Percentiles rank a stretch among this genome's conserved stretches.
These are phyloP conservation scores for Epichloe sibirici DNA, from an alignment of 2,329 filamentous ascomycete species.

Conservation along the genomic window DNA sequence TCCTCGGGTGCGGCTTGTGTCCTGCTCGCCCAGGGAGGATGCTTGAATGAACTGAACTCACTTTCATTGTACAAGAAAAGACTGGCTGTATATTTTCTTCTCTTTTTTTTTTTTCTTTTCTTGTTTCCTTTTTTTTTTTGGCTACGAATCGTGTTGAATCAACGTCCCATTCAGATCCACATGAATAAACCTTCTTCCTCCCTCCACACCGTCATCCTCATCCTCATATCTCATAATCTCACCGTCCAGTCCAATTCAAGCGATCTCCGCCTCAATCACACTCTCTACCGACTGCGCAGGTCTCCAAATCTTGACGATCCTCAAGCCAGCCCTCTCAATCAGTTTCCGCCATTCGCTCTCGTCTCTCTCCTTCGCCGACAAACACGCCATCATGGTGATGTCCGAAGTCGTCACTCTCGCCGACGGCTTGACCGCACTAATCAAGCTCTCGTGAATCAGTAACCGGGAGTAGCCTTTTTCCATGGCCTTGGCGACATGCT, in stretches of 20 bases:
- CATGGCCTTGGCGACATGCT: constrained; percentile 12
- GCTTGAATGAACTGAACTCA: too few relatives aligned
- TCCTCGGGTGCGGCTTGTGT: background rate
- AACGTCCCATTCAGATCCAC: too few relatives aligned
- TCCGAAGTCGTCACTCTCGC: constrained; percentile 21
- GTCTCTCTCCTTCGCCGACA: constrained; percentile 19
- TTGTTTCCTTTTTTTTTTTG: too few relatives aligned
- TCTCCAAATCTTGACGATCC: constrained; percentile 20
- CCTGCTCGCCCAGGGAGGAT: background rate
- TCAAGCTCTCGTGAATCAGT: constrained; percentile 24
- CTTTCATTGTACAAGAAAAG: too few relatives aligned
- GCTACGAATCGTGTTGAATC: too few relatives aligned
- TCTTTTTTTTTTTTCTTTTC: too few relatives aligned
- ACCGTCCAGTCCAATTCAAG: background rate
- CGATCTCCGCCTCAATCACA: constrained; percentile 16
- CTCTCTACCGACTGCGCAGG: constrained; percentile 15
- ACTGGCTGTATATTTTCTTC: too few relatives aligned
- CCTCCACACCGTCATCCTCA: background rate
- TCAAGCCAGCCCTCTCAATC: constrained; percentile 14
- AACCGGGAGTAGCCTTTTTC: constrained; percentile 23
- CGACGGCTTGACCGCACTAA: constrained; percentile 17
- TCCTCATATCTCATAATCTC: background rate
- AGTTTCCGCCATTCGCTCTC: constrained; percentile 19
- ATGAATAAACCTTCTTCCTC: too few relatives aligned
- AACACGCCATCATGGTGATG: constrained; percentile 21